Conservation (phyloP, 2,329 filamentous ascomycete species). For the Hyphodiscus sp. region DNA sequence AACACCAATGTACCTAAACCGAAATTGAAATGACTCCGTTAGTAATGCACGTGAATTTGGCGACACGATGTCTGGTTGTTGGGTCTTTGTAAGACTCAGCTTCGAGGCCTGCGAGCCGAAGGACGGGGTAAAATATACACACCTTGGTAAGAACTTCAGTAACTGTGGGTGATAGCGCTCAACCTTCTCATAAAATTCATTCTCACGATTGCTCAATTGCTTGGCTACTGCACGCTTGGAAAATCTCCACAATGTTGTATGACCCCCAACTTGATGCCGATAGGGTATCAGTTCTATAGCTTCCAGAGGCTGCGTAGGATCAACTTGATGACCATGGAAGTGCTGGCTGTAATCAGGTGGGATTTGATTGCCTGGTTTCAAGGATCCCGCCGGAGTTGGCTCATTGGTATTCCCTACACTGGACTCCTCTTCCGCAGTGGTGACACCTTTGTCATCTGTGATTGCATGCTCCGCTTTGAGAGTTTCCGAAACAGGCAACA, state of each 20-base stretch:
- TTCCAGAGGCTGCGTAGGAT: constrained; percentile 55
- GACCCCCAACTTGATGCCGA: constrained; percentile 93
- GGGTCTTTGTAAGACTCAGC: constrained; percentile 23
- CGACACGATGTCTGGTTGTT: constrained; percentile 2
- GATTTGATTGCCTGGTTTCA: constrained; percentile 32
- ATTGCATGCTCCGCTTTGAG: constrained; percentile 13
- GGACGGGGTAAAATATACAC: constrained; percentile 26
- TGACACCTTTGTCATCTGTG: constrained; percentile 21
- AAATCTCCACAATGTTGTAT: constrained; percentile 94
- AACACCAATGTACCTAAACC: constrained; percentile 82
- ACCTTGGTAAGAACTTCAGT: constrained; percentile 85
- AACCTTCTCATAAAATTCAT: constrained; percentile 97
- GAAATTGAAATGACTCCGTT: constrained; percentile 21
- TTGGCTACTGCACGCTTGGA: constrained; percentile 95
- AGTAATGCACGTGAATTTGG: constrained; percentile 9
- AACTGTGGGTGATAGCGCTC: constrained; percentile 87
- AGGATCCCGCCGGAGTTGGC: constrained; percentile 26
- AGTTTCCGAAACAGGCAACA: constrained; percentile 4
- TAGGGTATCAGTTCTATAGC: constrained; percentile 96
- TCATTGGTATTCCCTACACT: constrained; percentile 23
- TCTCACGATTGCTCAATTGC: constrained; percentile 95
- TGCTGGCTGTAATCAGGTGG: constrained; percentile 42
- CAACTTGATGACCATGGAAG: constrained; percentile 44
- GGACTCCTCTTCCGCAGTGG: constrained; percentile 21
- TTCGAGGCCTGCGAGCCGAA: constrained; percentile 26